Percentiles rank a stretch among this genome's conserved stretches.
Evolutionary conservation across 2,329 filamentous ascomycete genomes (phyloP).

Genomic region (Paraphaeosphaeria sporulosa): DNA sequence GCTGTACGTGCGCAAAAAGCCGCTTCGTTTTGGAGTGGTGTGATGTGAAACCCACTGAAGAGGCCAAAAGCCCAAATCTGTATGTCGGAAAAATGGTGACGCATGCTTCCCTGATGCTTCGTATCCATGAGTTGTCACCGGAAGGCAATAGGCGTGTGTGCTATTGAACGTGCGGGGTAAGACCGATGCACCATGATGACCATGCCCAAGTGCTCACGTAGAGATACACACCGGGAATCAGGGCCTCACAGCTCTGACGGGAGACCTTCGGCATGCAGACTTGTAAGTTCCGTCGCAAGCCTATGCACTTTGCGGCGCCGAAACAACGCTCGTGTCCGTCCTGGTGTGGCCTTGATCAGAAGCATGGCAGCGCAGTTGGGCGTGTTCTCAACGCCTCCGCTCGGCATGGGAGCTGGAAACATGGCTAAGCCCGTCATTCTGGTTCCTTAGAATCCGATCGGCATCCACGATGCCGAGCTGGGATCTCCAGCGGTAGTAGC

Average conservation of each 20-base stretch:
- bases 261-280: not conserved
- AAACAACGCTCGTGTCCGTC: not conserved
- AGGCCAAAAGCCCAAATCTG: not conserved
- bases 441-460: conserved; percentile 1
- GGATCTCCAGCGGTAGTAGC: not conserved
- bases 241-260: not conserved
- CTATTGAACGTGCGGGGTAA: conserved; percentile 8
- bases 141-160: not conserved
- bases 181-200: not conserved
- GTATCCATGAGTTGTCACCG: not conserved
- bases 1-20: not conserved
- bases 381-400: not conserved
- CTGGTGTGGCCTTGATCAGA: not conserved
- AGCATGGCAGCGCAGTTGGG: not conserved
- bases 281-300: not conserved
- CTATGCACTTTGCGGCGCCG: not conserved
- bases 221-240: not conserved
- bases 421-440: not conserved
- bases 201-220: not conserved
- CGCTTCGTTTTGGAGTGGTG: not conserved
- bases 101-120: not conserved
- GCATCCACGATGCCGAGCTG: not conserved
- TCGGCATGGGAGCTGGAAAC: not conserved
- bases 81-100: not conserved
- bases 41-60: not conserved